Conservation (phyloP, 306 rosid species). For the Astragalus membranaceus region DNA sequence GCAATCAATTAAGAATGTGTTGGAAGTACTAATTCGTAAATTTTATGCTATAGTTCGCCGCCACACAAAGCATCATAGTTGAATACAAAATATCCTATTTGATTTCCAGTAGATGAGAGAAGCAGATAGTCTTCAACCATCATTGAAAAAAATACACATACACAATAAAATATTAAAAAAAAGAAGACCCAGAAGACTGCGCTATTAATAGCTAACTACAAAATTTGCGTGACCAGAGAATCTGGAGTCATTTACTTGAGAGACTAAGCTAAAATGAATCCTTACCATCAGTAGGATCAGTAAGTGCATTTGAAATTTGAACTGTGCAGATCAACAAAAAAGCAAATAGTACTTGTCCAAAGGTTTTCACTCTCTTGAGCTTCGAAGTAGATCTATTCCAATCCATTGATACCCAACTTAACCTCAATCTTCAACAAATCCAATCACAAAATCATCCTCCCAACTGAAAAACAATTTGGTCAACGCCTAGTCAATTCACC, state of each 20-base stretch:
- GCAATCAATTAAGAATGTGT: conserved; percentile 8
- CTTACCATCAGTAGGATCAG: conserved; percentile 77
- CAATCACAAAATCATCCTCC: conserved; percentile 38
- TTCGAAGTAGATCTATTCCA: conserved; percentile 50
- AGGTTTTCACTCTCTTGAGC: conserved; percentile 45
- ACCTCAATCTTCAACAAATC: conserved; percentile 30
- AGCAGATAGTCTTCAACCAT: conserved; percentile 8
- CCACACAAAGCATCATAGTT: not conserved
- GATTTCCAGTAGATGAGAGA: conserved; percentile 1
- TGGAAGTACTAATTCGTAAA: not conserved
- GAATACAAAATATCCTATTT: not conserved
- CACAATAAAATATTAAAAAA: not conserved
- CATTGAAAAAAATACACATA: not conserved
- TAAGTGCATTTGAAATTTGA: conserved; percentile 51
- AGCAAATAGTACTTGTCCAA: conserved; percentile 39
- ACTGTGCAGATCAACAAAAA: conserved; percentile 47
- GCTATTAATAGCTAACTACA: not conserved
- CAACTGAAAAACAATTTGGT: conserved; percentile 28
- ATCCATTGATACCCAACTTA: conserved; percentile 56
- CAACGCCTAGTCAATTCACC: conserved; percentile 12
- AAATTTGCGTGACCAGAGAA: conserved; percentile 5
- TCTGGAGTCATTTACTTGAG: conserved; percentile 18
- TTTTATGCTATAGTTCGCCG: not conserved
- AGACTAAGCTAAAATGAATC: conserved; percentile 26
- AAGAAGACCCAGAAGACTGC: conserved; percentile 16